Evolutionary conservation across 2,329 filamentous ascomycete genomes (phyloP).

Genomic region (Fusarium subglutinans): DNA sequence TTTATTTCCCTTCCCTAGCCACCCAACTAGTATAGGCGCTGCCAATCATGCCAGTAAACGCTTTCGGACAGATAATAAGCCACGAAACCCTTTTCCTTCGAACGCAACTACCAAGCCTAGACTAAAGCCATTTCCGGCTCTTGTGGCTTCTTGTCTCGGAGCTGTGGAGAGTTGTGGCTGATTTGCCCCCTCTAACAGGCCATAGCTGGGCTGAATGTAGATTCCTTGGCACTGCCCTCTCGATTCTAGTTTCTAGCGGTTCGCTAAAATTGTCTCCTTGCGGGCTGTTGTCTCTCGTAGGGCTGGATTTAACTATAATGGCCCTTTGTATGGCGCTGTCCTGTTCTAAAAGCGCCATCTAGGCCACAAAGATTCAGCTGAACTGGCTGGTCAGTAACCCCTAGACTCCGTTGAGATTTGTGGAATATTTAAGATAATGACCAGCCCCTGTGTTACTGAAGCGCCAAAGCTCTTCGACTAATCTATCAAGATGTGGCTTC

Average conservation of each 20-base stretch:
- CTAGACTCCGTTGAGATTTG: rapidly evolving
- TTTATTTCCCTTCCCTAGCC: no score
- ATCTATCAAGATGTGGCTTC: background rate
- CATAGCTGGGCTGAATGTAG: background rate
- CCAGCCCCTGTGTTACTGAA: rapidly evolving
- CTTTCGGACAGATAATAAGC: rapidly evolving
- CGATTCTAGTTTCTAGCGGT: background rate
- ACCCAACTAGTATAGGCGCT: no score
- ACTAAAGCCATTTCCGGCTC: background rate
- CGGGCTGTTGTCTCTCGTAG: background rate
- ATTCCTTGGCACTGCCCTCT: background rate
- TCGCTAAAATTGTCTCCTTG: background rate
- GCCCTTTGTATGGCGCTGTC: background rate
- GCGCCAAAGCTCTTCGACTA: rapidly evolving
- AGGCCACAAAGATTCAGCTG: background rate
- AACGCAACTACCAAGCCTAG: background rate
- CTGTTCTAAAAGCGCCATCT: background rate
- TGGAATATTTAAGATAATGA: background rate
- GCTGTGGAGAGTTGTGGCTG: background rate
- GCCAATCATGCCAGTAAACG: background rate
- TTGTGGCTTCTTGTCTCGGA: background rate
- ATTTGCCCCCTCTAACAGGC: rapidly evolving
- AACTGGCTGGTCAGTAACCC: background rate
- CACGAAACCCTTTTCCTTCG: rapidly evolving
- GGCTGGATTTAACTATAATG: background rate